Evolutionary conservation across 305 asterid species (phyloP).

Genomic region (Euphrasia arctica): DNA sequence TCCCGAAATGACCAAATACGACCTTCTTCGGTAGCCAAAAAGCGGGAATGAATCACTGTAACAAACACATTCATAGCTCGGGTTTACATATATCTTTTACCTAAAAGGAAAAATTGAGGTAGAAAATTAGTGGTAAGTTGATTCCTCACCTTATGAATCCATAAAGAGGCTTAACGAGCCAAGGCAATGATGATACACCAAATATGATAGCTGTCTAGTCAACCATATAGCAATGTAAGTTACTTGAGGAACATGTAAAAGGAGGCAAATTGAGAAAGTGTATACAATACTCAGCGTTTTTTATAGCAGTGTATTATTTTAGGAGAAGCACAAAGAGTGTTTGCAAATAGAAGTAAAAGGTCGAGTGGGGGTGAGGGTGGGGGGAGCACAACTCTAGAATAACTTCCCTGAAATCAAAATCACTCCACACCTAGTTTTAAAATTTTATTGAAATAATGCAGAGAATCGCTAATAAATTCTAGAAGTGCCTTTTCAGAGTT

Average conservation of each 20-base stretch:
- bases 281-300: no score
- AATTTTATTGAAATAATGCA: no score
- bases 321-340: no score
- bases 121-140: slow-evolving; percentile 21
- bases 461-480: neutral
- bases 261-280: neutral
- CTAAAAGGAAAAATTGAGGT: slow-evolving; percentile 11
- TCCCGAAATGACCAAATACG: slow-evolving; percentile 89
- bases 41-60: slow-evolving; percentile 88
- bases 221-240: slow-evolving; percentile 47
- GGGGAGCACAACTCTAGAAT: no score
- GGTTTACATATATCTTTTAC: slow-evolving; percentile 1
- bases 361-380: no score
- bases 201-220: slow-evolving; percentile 91
- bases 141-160: slow-evolving; percentile 83
- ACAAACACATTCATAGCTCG: slow-evolving; percentile 19
- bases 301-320: no score
- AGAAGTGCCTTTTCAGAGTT: no score
- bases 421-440: no score
- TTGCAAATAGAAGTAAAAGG: no score
- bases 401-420: no score
- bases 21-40: slow-evolving; percentile 93
- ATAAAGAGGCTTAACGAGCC: slow-evolving; percentile 92
- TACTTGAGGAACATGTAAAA: slow-evolving; percentile 2
- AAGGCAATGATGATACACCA: slow-evolving; percentile 84